phyloP scores from a whole-genome alignment of 169 alveolate genomes.

The Cryptosporidium tyzzeri region DNA sequence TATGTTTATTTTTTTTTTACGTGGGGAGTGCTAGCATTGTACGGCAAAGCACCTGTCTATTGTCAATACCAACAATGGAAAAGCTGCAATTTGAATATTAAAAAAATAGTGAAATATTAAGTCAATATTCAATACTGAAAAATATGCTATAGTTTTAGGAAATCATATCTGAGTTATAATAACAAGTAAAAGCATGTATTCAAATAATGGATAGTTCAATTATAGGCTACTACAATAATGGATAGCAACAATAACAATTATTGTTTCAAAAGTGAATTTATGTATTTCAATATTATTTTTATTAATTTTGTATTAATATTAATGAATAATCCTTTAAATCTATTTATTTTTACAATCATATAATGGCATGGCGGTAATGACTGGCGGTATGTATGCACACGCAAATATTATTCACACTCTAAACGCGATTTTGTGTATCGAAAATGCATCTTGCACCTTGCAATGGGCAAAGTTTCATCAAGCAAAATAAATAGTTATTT shows the following conservation, averaged over 20 bases:
- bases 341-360: not conserved
- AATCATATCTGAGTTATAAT: too few species aligned
- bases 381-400: not conserved
- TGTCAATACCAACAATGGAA: constrained; percentile 14
- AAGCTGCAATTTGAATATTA: not conserved
- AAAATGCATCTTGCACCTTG: not conserved
- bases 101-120: not conserved
- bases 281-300: too few species aligned
- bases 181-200: too few species aligned
- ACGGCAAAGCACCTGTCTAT: constrained; percentile 73
- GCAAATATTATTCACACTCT: not conserved
- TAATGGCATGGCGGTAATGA: not conserved
- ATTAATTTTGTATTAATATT: too few species aligned
- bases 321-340: not conserved
- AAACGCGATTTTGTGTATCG: not conserved
- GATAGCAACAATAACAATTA: too few species aligned
- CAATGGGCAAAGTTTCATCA: not conserved
- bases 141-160: not conserved
- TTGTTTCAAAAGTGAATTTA: too few species aligned
- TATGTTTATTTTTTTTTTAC: constrained; percentile 26
- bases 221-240: not conserved
- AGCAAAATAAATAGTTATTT: not conserved
- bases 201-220: not conserved
- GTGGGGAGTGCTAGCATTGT: constrained; percentile 67
- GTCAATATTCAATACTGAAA: not conserved